Evolutionary conservation across 2,329 filamentous ascomycete genomes (phyloP), one percentile per base, ranked within the genome.

Genomic region (Remersonia thermophila): DNA sequence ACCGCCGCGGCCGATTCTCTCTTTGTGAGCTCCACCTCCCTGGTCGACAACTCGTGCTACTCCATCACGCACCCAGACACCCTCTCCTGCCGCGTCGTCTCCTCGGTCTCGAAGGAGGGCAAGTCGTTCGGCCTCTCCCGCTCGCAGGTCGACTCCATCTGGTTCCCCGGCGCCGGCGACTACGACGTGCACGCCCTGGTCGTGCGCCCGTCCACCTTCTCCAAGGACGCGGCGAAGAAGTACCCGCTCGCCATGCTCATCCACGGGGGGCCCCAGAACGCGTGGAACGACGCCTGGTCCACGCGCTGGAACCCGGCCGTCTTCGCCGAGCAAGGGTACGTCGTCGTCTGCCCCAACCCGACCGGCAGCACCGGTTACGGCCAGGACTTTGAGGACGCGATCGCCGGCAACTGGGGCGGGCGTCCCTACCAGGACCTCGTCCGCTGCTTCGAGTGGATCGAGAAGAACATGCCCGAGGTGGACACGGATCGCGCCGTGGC

Each of bases 241-340:
- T 93, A 89, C 50, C 85, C 85, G 0, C 65, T 93, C 4, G 74
- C 80, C 2, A 79, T 86, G 52, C 62, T 87, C 29, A 82, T 93
- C 43, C 85, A 93, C 51, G 85, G 85, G 37, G 85, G 85, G 0
- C 84, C 84, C 0, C 83, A 91, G 55, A 73, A 77, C 15, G 73
- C 82, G 0, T 89, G 82, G 79, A 62, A 57, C 23, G 80, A 91
- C 50, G 65, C 69, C 18, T 93, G 84, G 83, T 80, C 72, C 54
- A 85, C 79, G 2, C 68, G 85, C 13, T 93, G 85, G 85, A 93
- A 93, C 53, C 80, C 82, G 2, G 83, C 82, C 41, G 70, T 89
- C 8, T 93, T 85, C 52, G 84, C 85, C 3, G 84, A 93, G 55
- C 83, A 89, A 59, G 85, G 85, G 31, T 93, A 91, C 52, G 71